Conservation (phyloP, 805 yeast genomes). For the Hanseniaspora taiwanica region DNA sequence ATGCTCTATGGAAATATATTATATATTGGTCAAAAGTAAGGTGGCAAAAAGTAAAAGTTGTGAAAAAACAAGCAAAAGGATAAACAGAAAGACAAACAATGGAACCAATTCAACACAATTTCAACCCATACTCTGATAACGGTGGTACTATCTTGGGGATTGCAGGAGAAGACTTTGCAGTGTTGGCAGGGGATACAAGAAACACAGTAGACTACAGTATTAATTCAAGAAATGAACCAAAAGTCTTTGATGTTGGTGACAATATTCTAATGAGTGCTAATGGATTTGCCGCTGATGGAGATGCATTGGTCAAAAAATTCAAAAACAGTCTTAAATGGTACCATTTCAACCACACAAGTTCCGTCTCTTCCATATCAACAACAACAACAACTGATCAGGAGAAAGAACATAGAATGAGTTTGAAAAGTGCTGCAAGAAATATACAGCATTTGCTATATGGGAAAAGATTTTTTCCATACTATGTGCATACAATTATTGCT, state of each 20-base stretch:
- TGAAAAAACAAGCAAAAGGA: background rate
- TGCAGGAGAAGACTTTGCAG: conserved; percentile 95
- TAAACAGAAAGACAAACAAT: conserved; percentile 1
- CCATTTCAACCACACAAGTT: conserved; percentile 65
- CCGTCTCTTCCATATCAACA: conserved; percentile 1
- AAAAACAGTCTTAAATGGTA: conserved; percentile 68
- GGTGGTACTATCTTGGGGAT: conserved; percentile 97
- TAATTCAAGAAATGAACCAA: conserved; percentile 82
- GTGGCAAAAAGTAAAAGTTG: background rate
- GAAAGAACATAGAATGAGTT: conserved; percentile 30
- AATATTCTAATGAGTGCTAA: conserved; percentile 78
- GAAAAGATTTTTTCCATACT: conserved; percentile 92
- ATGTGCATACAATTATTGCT: conserved; percentile 87
- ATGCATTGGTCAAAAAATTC: conserved; percentile 67
- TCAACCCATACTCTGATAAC: conserved; percentile 86
- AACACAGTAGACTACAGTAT: conserved; percentile 88
- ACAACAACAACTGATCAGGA: background rate
- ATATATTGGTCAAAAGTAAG: no score
- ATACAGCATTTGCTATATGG: conserved; percentile 84
- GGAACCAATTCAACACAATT: conserved; percentile 75
- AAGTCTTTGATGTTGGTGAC: conserved; percentile 82
- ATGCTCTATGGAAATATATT: no score
- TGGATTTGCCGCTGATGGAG: conserved; percentile 94
- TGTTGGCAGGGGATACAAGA: conserved; percentile 97
- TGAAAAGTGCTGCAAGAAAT: conserved; percentile 74